These are phyloP conservation scores for Pelagophyceae sp. DNA, from an alignment of 352 stramenopile species.

Conservation along the genomic window DNA sequence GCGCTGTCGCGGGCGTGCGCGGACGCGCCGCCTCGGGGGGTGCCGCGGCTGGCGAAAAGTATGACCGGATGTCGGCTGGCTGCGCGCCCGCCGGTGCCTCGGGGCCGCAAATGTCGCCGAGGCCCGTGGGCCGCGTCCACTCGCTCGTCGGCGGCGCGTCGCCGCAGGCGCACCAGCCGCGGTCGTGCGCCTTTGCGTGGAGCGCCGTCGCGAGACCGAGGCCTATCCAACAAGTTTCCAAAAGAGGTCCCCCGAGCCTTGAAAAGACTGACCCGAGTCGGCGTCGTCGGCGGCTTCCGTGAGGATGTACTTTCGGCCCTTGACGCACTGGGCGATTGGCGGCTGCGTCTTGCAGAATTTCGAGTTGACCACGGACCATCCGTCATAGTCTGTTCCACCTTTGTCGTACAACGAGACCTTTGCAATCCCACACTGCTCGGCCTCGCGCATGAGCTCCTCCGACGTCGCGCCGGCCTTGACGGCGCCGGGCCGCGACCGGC, in stretches of 20 bases:
- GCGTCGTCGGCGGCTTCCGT: not conserved
- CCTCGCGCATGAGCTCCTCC: not conserved
- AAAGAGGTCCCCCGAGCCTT: not conserved
- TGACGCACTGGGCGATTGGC: not conserved
- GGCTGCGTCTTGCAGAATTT: not conserved
- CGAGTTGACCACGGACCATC: not conserved
- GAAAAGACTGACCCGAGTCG: not conserved
- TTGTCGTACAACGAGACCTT: slow-evolving; percentile 1
- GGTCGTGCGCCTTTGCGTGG: slow-evolving; percentile 13
- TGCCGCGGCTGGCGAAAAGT: not conserved
- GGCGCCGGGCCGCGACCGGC: too few species aligned
- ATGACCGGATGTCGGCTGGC: not conserved
- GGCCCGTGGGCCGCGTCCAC: not conserved
- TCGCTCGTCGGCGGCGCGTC: not conserved
- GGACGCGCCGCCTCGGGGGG: not conserved
- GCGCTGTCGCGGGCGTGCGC: not conserved
- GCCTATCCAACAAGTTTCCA: not conserved
- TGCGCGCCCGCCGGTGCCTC: not conserved
- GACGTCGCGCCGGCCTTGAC: not conserved
- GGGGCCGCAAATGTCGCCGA: not conserved
- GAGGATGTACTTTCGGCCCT: not conserved
- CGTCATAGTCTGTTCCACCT: not conserved
- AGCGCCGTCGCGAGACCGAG: not conserved
- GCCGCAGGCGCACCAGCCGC: slow-evolving; percentile 10
- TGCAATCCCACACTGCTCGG: not conserved